A percentile compares a stretch with the other conserved stretches of the same genome.
Conservation (phyloP, 2,329 filamentous ascomycete species). For the Dactylonectria estremocensis region DNA sequence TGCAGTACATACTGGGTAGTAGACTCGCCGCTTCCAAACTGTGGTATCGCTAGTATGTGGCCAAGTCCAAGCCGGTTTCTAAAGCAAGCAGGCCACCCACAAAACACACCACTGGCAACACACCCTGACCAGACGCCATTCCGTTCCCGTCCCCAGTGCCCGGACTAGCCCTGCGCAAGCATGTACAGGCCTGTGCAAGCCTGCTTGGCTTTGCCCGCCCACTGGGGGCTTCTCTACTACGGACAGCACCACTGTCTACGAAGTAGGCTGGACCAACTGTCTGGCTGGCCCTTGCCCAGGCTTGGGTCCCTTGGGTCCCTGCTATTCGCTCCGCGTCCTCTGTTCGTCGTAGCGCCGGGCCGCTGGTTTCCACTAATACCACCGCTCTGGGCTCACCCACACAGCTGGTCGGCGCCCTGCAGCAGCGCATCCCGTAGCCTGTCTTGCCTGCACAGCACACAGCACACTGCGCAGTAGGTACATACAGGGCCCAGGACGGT, state of each 20-base stretch:
- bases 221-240: conserved; percentile 30
- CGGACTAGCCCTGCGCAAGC: conserved; percentile 32
- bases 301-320: conserved; percentile 26
- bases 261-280: conserved; percentile 11
- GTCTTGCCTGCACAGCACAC: too few species aligned
- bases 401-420: conserved; percentile 28
- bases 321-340: conserved; percentile 44
- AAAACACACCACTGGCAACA: conserved; percentile 25
- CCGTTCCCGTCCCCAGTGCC: conserved; percentile 45
- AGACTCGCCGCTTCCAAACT: too few species aligned
- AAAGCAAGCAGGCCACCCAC: conserved; percentile 21
- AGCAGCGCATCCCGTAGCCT: neutral
- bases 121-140: conserved; percentile 37
- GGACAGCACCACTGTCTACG: neutral
- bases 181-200: conserved; percentile 16
- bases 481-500: too few species aligned
- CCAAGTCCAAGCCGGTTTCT: conserved; percentile 17
- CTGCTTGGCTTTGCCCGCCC: conserved; percentile 36
- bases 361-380: conserved; percentile 44
- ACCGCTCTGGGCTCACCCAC: conserved; percentile 40
- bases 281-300: conserved; percentile 30
- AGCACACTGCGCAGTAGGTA: conserved; percentile 1
- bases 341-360: conserved; percentile 44
- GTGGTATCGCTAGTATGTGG: too few species aligned
- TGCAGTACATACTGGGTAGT: too few species aligned